Conservation (phyloP, 139 green algal species). For the Chlamydomonas eustigma region DNA sequence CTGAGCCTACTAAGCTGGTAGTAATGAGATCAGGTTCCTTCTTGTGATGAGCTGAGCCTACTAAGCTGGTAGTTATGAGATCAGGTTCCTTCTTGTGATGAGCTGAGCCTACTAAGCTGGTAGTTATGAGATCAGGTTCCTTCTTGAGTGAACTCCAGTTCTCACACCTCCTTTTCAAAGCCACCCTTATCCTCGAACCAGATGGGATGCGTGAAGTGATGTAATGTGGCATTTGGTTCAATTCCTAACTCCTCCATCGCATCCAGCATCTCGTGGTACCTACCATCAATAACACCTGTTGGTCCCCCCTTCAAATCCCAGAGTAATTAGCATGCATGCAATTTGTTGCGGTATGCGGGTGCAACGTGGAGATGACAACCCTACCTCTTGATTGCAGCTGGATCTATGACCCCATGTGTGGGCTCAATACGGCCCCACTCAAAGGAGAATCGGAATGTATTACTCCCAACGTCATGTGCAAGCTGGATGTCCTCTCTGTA, state of each 20-base stretch:
- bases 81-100: too few relatives aligned
- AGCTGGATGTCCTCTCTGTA: conserved; percentile 61
- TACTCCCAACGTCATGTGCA: conserved; percentile 15
- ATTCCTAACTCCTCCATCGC: conserved; percentile 25
- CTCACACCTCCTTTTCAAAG: conserved; percentile 53
- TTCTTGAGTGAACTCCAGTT: not conserved
- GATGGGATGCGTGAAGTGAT: conserved; percentile 49
- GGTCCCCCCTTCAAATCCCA: too few relatives aligned
- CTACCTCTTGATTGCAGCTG: conserved; percentile 1
- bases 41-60: too few relatives aligned
- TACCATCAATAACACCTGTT: too few relatives aligned
- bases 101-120: too few relatives aligned
- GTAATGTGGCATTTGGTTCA: conserved; percentile 41
- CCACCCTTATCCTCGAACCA: conserved; percentile 72
- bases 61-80: too few relatives aligned
- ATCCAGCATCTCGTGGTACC: conserved; percentile 41
- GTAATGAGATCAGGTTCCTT: too few relatives aligned
- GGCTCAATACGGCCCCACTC: conserved; percentile 17
- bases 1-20: too few relatives aligned
- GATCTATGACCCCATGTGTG: not conserved
- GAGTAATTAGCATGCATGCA: too few relatives aligned
- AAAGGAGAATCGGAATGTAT: conserved; percentile 27
- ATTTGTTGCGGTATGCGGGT: not conserved
- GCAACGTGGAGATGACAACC: not conserved
- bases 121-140: too few relatives aligned